Conservation (phyloP, 2,329 filamentous ascomycete genomes). For the Colletotrichum australisinense region DNA sequence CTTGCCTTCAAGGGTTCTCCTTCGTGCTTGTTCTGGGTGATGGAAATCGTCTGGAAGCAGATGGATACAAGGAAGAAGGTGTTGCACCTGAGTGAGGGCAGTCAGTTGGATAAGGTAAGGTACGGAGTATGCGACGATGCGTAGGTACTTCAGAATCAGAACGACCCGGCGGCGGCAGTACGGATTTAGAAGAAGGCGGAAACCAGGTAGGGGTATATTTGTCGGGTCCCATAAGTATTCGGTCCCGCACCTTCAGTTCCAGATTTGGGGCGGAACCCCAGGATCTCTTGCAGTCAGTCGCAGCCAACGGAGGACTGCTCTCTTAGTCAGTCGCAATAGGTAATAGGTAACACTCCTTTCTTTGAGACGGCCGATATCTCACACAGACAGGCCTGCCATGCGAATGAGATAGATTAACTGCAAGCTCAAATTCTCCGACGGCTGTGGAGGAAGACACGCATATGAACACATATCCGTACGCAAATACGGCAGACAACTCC, state of each 20-base stretch:
- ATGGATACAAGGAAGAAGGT: background rate
- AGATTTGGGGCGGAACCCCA: conserved; percentile 23
- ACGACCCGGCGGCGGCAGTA: background rate
- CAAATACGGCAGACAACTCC: background rate
- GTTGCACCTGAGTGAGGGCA: background rate
- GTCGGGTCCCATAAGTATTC: conserved; percentile 1
- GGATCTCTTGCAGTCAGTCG: conserved; percentile 5
- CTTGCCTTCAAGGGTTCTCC: background rate
- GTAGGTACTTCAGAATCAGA: background rate
- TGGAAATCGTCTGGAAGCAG: background rate
- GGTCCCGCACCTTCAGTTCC: conserved; percentile 5
- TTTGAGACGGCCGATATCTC: background rate
- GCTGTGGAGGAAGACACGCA: background rate
- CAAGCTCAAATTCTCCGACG: background rate
- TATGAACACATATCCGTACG: background rate
- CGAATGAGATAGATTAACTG: background rate
- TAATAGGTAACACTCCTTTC: too few species aligned
- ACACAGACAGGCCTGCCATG: conserved; percentile 13
- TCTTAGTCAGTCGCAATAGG: background rate
- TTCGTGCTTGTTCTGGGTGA: background rate
- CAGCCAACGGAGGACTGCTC: too few species aligned
- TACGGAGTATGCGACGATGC: too few species aligned
- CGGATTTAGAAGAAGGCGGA: background rate
- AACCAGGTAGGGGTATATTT: conserved; percentile 1
- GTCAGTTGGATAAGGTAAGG: background rate